Percentiles rank a stretch among this genome's conserved stretches.
phyloP scores from a whole-genome alignment of 169 alveolate genomes.

The Cryptosporidium canis region DNA sequence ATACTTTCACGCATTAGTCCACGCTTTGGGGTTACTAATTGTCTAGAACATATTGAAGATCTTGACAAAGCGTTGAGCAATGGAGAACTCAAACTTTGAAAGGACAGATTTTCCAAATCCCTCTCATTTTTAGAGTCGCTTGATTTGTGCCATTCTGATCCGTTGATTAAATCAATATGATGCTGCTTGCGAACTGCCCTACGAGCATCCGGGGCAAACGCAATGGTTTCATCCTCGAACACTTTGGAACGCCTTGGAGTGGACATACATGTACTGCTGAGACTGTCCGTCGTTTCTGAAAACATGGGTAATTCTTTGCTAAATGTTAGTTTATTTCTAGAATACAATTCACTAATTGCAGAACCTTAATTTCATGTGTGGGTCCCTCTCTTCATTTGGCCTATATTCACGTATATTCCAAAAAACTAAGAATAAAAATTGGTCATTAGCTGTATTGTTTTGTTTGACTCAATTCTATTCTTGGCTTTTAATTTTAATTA shows the following conservation, averaged over 20 bases:
- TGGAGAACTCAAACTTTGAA: background rate
- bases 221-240: conserved; percentile 7
- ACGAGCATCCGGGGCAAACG: conserved; percentile 65
- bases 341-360: background rate
- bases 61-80: background rate
- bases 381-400: background rate
- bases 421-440: background rate
- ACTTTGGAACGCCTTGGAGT: conserved; percentile 51
- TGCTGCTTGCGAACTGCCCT: conserved; percentile 4
- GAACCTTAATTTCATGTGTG: background rate
- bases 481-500: background rate
- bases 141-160: background rate
- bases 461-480: background rate
- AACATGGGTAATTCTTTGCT: background rate
- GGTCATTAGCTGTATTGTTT: background rate
- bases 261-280: background rate
- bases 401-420: background rate
- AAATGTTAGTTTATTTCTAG: background rate
- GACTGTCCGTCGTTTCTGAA: background rate
- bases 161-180: background rate
- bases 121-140: conserved; percentile 6
- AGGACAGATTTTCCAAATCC: background rate
- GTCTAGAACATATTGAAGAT: background rate
- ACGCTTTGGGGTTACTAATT: conserved; percentile 33
- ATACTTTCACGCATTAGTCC: conserved; percentile 22